Percentiles rank a stretch among this genome's conserved stretches.
phyloP scores from a whole-genome alignment of 176 grass and related monocot genomes.

The Alloteropsis semialata region DNA sequence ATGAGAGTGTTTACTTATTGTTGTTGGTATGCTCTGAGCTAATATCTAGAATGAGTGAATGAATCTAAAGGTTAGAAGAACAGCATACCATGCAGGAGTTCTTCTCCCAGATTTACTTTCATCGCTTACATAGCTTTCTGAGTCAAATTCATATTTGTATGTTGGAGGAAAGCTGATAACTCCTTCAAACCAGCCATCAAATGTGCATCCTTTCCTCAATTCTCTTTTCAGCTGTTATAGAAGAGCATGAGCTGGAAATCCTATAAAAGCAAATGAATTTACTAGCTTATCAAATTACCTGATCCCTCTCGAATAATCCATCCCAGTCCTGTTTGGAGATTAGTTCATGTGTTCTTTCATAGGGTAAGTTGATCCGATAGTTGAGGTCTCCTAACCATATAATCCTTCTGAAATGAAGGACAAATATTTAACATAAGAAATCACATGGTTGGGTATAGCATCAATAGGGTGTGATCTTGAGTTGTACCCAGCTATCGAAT shows the following conservation, averaged over 20 bases:
- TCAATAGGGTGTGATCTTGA: neutral
- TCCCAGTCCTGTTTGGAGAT: constrained; percentile 65
- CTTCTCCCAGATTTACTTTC: constrained; percentile 55
- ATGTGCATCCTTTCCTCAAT: constrained; percentile 59
- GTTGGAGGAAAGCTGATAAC: constrained; percentile 75
- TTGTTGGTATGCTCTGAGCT: neutral
- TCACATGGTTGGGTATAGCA: constrained; percentile 3
- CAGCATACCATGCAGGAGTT: constrained; percentile 85
- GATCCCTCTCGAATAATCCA: constrained; percentile 65
- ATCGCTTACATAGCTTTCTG: constrained; percentile 61
- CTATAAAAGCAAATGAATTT: constrained; percentile 10
- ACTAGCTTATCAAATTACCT: constrained; percentile 44
- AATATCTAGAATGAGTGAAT: neutral
- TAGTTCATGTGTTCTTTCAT: constrained; percentile 79
- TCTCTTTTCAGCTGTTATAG: constrained; percentile 67
- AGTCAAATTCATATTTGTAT: constrained; percentile 86
- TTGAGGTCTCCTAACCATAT: constrained; percentile 96
- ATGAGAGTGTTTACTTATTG: neutral
- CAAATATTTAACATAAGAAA: constrained; percentile 10
- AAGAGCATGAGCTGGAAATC: constrained; percentile 28
- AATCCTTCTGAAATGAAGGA: constrained; percentile 74
- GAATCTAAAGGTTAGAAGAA: neutral
- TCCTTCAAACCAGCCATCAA: constrained; percentile 91
- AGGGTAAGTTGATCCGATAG: constrained; percentile 78
- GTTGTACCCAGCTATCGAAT: neutral